These are phyloP conservation scores for Moelleriella libera DNA, from an alignment of 2,329 filamentous ascomycete species.

Conservation along the genomic window DNA sequence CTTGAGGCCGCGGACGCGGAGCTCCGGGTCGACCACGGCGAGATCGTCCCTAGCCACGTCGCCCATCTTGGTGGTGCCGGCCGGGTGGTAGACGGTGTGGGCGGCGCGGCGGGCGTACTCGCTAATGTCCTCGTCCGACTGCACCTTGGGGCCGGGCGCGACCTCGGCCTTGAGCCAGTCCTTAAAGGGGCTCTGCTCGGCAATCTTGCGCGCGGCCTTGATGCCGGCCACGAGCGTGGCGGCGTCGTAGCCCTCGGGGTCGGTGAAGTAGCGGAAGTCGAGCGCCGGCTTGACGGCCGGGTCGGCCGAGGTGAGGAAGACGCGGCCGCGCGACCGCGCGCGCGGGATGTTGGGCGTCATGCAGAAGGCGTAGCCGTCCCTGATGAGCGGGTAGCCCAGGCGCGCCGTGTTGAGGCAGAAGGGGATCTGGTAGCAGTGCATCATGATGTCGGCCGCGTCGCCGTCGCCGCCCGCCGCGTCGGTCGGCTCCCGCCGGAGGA, in stretches of 20 bases:
- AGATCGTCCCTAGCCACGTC: conserved; percentile 51
- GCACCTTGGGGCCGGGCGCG: conserved; percentile 58
- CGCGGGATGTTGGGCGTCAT: conserved; percentile 88
- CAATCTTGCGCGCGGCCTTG: conserved; percentile 63
- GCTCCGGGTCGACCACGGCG: conserved; percentile 66
- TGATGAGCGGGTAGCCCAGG: conserved; percentile 50
- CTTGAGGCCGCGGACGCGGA: conserved; percentile 60
- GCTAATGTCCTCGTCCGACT: conserved; percentile 66
- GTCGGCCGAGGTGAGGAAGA: conserved; percentile 66
- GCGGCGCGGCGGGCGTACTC: conserved; percentile 71
- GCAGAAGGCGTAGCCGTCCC: conserved; percentile 74
- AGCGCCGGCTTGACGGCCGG: conserved; percentile 67
- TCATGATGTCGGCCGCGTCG: conserved; percentile 76
- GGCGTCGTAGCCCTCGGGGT: conserved; percentile 73
- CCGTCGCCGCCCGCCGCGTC: conserved; percentile 57
- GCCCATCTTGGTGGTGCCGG: conserved; percentile 85
- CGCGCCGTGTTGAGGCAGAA: conserved; percentile 77
- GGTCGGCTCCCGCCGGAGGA: conserved; percentile 62
- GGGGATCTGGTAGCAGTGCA: conserved; percentile 94
- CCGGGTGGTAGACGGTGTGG: conserved; percentile 84
- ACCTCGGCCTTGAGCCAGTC: conserved; percentile 74
- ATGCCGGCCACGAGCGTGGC: conserved; percentile 68
- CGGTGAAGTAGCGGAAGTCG: conserved; percentile 83
- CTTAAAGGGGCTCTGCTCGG: conserved; percentile 62
- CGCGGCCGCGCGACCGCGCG: conserved; percentile 60